These are phyloP conservation scores for Cyberlindnera maclurae DNA, from an alignment of 805 yeast genomes.

Conservation along the genomic window DNA sequence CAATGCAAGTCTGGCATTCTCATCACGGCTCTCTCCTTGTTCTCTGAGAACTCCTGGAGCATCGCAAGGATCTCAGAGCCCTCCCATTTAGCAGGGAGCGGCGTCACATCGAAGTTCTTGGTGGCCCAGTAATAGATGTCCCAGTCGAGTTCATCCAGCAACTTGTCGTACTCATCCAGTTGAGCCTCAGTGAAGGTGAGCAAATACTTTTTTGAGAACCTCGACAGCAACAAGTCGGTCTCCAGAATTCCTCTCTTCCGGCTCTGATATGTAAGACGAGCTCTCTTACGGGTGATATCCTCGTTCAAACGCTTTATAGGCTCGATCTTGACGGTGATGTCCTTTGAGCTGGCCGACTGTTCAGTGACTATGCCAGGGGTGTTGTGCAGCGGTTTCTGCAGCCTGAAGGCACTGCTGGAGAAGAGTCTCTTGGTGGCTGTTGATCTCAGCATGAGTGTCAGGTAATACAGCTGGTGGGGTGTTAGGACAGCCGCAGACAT, in stretches of 20 bases:
- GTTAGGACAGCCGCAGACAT: no score
- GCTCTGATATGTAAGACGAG: conserved; percentile 86
- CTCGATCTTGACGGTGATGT: conserved; percentile 39
- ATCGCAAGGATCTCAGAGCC: conserved; percentile 52
- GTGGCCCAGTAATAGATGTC: conserved; percentile 98
- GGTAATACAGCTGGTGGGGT: no score
- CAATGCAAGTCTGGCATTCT: conserved; percentile 71
- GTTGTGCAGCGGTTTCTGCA: conserved; percentile 10
- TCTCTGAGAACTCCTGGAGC: conserved; percentile 69
- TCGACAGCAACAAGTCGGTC: conserved; percentile 76
- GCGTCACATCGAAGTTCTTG: conserved; percentile 68
- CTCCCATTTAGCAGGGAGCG: conserved; percentile 84
- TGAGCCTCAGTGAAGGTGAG: conserved; percentile 51
- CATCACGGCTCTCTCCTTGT: conserved; percentile 62
- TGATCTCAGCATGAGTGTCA: no score
- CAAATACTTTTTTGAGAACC: conserved; percentile 77
- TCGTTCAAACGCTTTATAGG: conserved; percentile 79
- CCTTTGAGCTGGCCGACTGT: conserved; percentile 8
- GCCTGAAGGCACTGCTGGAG: neutral
- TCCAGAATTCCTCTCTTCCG: conserved; percentile 94
- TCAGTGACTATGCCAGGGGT: conserved; percentile 20
- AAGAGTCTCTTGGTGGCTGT: no score
- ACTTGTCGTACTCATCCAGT: conserved; percentile 75
- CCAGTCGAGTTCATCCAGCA: conserved; percentile 96
- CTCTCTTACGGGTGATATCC: conserved; percentile 63